Percentiles rank a stretch among this genome's conserved stretches.
These are phyloP conservation scores for Dryas octopetala DNA, from an alignment of 306 rosid species.

Conservation along the genomic window DNA sequence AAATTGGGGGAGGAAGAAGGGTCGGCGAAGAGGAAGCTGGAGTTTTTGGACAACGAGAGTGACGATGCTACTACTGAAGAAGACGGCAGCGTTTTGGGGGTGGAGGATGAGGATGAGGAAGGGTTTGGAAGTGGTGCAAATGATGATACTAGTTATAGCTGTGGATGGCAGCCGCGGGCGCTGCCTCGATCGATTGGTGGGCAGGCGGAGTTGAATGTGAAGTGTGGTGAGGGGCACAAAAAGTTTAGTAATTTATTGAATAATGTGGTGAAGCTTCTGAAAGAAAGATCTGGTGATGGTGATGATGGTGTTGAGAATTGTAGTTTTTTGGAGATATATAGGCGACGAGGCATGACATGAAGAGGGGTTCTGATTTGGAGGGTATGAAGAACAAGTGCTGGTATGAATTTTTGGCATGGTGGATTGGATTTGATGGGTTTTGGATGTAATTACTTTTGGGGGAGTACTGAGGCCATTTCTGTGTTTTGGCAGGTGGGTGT, in stretches of 20 bases:
- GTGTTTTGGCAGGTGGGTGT: too few relatives aligned
- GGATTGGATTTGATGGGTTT: neutral
- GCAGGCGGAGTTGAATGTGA: neutral
- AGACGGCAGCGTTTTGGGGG: too few relatives aligned
- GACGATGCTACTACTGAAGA: neutral
- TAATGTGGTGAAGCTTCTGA: slow-evolving; percentile 28
- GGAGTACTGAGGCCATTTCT: too few relatives aligned
- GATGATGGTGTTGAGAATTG: neutral
- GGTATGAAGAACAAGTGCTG: neutral
- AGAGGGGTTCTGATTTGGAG: neutral
- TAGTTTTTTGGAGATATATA: slow-evolving; percentile 25
- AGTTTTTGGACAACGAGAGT: neutral
- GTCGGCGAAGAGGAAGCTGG: slow-evolving; percentile 10
- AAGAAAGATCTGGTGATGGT: neutral
- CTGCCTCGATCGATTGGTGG: slow-evolving; percentile 27
- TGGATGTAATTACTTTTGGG: neutral
- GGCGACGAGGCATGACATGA: slow-evolving; percentile 32
- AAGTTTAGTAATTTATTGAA: slow-evolving; percentile 18
- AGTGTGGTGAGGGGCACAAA: neutral
- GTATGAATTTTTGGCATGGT: too few relatives aligned
- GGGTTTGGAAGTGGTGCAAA: too few relatives aligned
- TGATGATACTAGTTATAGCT: too few relatives aligned
- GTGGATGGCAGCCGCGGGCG: neutral
- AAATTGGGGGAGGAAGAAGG: slow-evolving; percentile 1
- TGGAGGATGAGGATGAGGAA: too few relatives aligned